Evolutionary conservation across 305 asterid genomes (phyloP).

Genomic region (Fraxinus greggii): DNA sequence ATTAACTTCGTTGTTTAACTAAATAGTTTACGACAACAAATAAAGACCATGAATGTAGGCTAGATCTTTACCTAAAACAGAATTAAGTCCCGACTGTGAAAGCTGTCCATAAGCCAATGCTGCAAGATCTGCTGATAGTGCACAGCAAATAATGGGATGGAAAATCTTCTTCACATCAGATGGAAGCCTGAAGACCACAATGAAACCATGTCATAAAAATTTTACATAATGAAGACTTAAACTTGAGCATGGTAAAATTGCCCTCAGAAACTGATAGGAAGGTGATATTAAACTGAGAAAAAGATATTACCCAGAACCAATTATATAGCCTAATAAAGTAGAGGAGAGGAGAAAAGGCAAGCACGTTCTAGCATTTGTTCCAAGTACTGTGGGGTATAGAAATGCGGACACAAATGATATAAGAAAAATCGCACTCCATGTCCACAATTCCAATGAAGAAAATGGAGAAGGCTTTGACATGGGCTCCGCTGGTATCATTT

Average conservation of each 20-base stretch:
- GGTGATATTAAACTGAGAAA: conserved; percentile 14
- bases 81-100: conserved; percentile 62
- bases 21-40: not conserved
- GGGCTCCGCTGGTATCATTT: conserved; percentile 90
- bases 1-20: not conserved
- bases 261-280: not conserved
- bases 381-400: conserved; percentile 69
- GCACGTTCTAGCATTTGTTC: conserved; percentile 85
- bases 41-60: conserved; percentile 4
- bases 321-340: conserved; percentile 78
- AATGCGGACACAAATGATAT: conserved; percentile 65
- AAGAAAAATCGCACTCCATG: conserved; percentile 68
- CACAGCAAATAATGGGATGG: conserved; percentile 92
- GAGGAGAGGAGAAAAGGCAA: conserved; percentile 87
- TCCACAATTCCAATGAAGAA: conserved; percentile 67
- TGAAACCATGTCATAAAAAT: conserved; percentile 1
- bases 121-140: conserved; percentile 80
- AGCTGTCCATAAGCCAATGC: conserved; percentile 76
- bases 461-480: conserved; percentile 91
- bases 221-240: not conserved
- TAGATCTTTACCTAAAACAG: conserved; percentile 65
- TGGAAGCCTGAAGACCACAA: conserved; percentile 63
- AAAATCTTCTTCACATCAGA: conserved; percentile 62
- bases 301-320: conserved; percentile 73
- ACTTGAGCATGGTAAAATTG: not conserved